Base-by-base conservation (phyloP, 2,329 filamentous ascomycete species). In the Trichophyton schoenleinii region DNA sequence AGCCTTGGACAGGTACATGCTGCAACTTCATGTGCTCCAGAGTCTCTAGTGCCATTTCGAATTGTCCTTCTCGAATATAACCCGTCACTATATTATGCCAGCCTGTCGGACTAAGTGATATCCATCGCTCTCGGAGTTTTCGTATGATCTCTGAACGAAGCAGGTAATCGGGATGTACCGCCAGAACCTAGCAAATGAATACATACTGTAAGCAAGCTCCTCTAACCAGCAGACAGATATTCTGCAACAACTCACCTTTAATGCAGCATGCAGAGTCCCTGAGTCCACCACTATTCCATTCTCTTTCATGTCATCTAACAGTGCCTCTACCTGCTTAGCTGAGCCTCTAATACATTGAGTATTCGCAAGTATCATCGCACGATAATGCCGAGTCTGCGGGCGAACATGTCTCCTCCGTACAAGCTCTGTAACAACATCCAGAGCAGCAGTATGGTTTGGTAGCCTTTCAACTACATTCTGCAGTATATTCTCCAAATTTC, bases 131-230 rank as follows among this genome's bases (percentile, higher is more conserved):
- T 68, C 83, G 83, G 55, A 79, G 68, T 61, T 86, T 85, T 60
- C 83, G 76, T 44, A 96, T 76, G 2, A 96, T 80, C 41, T 86
- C 80, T 60, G 83, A 81, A 41, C 91, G 85, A 25, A 94, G 76
- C 4, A 90, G 66, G 67, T 95, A 92, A 72, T 97, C 88, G 0
- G 92, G 89, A 70, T 97, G 94, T 7, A 94, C 83, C 0, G 88
- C 83, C 25, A 96, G 78, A 3, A 83, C 86, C 79, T 87, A 65
- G 46, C 63, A 20, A 42, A 31, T 31, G 28, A 31, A 44, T 6
- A 59, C 6, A 18, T 11, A 18, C 4, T 38, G 34, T 38, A 2
- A 38, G 34, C 34, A 38, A 13, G 34, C 11, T 38, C 13, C 11
- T 38, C 34, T 38, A 38, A 38, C 34, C 34, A 13, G 6, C 34